These are phyloP conservation scores for Pseudogymnoascus verrucosus DNA, from an alignment of 2,329 filamentous ascomycete genomes.

Conservation along the genomic window DNA sequence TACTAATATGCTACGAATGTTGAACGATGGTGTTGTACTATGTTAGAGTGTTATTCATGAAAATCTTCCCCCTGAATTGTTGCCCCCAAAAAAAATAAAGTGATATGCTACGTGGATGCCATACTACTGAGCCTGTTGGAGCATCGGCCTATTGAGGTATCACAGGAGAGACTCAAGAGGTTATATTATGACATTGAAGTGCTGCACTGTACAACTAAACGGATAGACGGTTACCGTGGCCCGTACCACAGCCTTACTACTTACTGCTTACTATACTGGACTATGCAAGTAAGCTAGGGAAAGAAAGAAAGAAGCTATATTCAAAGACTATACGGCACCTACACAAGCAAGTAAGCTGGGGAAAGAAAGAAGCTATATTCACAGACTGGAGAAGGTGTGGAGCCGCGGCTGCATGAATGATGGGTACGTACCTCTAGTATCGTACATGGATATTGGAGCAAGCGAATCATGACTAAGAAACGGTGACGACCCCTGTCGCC, in stretches of 20 bases:
- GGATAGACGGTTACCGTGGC: not conserved
- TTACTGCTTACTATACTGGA: not conserved
- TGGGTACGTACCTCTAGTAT: conserved; percentile 1
- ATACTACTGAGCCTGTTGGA: not conserved
- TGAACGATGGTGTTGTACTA: conserved; percentile 11
- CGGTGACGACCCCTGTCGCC: not conserved
- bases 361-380: not conserved
- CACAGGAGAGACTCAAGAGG: not conserved
- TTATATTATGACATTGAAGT: not conserved
- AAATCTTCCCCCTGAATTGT: not conserved
- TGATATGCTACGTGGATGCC: not conserved
- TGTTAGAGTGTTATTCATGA: conserved; percentile 12
- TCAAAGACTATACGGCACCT: not conserved
- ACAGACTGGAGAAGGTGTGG: conserved; percentile 2
- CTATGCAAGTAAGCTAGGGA: not conserved
- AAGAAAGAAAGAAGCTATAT: not conserved
- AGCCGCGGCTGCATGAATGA: not conserved
- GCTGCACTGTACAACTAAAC: not conserved
- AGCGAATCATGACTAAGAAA: conserved; percentile 8
- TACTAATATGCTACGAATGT: conserved; percentile 12
- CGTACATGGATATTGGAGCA: not conserved
- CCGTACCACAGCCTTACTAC: not conserved
- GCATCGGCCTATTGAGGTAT: not conserved
- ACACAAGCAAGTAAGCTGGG: not conserved
- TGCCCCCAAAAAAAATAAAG: not conserved